Base-by-base conservation (phyloP, 2,329 filamentous ascomycete genomes). In the Fusarium domesticum region DNA sequence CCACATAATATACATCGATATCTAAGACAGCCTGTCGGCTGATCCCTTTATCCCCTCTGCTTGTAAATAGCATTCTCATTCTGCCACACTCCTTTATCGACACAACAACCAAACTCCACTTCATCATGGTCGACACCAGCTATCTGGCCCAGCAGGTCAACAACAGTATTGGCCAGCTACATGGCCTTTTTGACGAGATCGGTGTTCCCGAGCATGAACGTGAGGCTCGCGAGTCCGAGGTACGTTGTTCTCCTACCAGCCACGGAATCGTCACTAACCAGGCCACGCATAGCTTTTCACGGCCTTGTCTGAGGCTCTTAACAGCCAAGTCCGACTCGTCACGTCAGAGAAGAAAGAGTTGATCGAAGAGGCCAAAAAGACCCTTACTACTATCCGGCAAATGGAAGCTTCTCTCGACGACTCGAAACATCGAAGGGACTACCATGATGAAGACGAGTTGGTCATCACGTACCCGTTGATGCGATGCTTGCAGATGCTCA, bases 151-250 rank as follows among this genome's bases (percentile, higher is more conserved):
- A 95, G 68, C 93, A 97, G 80, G 89, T 98, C 71, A 93, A 89
- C 57, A 89, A 81, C 61, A 96, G 96, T 64, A 90, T 97, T 65
- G 83, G 82, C 68, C 90, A 96, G 70, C 80, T 98, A 49, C 92
- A 97, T 70, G 87, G 87, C 54, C 80, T 97, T 45, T 98, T 96
- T 63, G 93, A 98, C 67, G 92, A 98, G 65, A 98, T 98, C 62
- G 93, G 93, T 47, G 87, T 98, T n/a, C 82, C 92, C 19, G 83
- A 75, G 62, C 90, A 96, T 82, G 93, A 97, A 68, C 87, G 93
- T 62, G 90, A 97, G 64, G 78, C 81, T 38, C 80, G 93, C 61
- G 92, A 97, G 66, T 81, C 88, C 64, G 89, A 96, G 83, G 91
- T 95, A 73, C 63, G 78, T 49, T 40, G 20, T 18, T 28, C 39